Percentiles rank a stretch among this genome's conserved stretches.
Conservation (phyloP, 495 filamentous ascomycete genomes). For the Massariosphaeria phaeospora region DNA sequence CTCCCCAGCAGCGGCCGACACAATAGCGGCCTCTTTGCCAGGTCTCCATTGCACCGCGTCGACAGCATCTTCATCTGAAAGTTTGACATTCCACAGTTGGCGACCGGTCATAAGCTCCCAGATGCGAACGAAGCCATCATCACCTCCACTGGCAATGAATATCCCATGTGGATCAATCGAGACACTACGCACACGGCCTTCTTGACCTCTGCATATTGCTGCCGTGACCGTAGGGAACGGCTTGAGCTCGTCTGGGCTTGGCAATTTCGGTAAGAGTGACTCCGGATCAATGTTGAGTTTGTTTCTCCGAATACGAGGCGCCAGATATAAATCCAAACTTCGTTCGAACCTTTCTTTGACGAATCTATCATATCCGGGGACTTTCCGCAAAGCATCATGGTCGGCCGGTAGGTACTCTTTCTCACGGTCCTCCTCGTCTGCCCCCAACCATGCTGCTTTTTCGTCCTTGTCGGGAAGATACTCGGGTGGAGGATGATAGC, state of each 20-base stretch:
- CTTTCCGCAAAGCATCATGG: constrained; percentile 76
- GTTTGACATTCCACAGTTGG: constrained; percentile 76
- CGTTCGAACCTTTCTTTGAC: constrained; percentile 95
- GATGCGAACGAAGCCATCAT: constrained; percentile 86
- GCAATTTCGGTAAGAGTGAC: constrained; percentile 87
- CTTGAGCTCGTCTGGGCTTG: constrained; percentile 85
- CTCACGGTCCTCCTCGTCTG: constrained; percentile 84
- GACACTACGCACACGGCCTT: constrained; percentile 79
- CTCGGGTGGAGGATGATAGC: constrained; percentile 93
- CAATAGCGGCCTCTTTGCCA: constrained; percentile 68
- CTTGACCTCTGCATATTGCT: constrained; percentile 79
- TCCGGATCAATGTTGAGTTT: constrained; percentile 95
- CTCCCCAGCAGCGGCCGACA: constrained; percentile 79
- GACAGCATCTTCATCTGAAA: constrained; percentile 76
- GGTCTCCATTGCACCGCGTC: constrained; percentile 89
- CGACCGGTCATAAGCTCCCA: constrained; percentile 87
- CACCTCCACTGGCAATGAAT: constrained; percentile 84
- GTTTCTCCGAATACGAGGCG: constrained; percentile 84
- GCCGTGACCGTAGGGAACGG: constrained; percentile 89
- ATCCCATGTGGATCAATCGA: constrained; percentile 70
- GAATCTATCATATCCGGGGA: constrained; percentile 85
- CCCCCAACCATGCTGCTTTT: constrained; percentile 79
- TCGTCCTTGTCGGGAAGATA: constrained; percentile 85
- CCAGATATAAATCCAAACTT: constrained; percentile 91
- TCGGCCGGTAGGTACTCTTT: constrained; percentile 81